Evolutionary conservation across 108 stramenopile genomes (phyloP).

Genomic region (Stephanodiscus minutulus): DNA sequence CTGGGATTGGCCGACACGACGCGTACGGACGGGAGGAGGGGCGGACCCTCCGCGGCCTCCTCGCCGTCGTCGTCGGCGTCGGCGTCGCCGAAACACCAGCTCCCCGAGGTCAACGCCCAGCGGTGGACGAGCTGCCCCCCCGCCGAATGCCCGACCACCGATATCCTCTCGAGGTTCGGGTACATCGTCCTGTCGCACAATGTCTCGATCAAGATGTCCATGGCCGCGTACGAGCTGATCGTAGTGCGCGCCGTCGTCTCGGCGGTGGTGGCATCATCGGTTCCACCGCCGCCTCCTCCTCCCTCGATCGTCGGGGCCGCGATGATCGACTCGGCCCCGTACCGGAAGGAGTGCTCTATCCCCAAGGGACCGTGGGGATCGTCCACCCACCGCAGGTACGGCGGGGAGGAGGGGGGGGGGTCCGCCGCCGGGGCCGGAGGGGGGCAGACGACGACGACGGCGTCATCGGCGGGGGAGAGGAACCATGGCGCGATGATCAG

Average conservation of each 20-base stretch:
- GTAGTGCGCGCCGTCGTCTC: slow-evolving; percentile 17
- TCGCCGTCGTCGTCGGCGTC: not conserved
- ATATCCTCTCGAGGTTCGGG: slow-evolving; percentile 59
- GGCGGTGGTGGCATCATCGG: not conserved
- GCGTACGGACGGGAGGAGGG: slow-evolving; percentile 43
- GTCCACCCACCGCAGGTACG: slow-evolving; percentile 69
- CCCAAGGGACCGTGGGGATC: slow-evolving; percentile 15
- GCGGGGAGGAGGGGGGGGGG: slow-evolving; percentile 20
- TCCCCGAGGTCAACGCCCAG: slow-evolving; percentile 78
- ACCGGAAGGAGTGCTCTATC: slow-evolving; percentile 74
- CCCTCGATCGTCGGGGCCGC: not conserved
- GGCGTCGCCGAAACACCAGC: slow-evolving; percentile 42
- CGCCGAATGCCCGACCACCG: slow-evolving; percentile 82
- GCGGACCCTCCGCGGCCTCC: not conserved
- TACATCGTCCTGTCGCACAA: slow-evolving; percentile 40
- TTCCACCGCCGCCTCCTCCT: not conserved
- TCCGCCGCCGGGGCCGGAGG: not conserved
- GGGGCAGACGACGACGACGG: slow-evolving; percentile 44
- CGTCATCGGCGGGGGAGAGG: slow-evolving; percentile 55
- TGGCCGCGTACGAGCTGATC: slow-evolving; percentile 72
- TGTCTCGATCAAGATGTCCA: slow-evolving; percentile 68
- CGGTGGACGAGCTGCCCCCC: slow-evolving; percentile 83
- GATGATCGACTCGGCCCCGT: slow-evolving; percentile 71
- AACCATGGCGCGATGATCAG: slow-evolving; percentile 76
- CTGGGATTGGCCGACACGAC: slow-evolving; percentile 84